Percentiles rank a stretch among this genome's conserved stretches.
phyloP scores from a whole-genome alignment of 768 basidiomycete species.

The Agrocybe praecox region DNA sequence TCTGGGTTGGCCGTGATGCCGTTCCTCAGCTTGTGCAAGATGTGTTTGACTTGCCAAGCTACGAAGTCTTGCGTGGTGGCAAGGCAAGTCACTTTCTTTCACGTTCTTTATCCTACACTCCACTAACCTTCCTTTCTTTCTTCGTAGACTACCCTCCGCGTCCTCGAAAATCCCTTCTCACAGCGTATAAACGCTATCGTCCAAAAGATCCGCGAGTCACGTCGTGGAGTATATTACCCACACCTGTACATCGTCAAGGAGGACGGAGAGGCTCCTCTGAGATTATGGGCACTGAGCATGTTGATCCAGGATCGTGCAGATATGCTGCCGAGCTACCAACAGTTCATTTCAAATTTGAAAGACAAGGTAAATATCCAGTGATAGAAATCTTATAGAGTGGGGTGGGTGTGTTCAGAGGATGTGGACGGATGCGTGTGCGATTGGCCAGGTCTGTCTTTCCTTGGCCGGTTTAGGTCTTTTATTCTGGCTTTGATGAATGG shows the following conservation, averaged over 20 bases:
- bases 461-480: not conserved
- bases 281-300: constrained; percentile 93
- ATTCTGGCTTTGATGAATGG: not conserved
- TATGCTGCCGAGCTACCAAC: constrained; percentile 93
- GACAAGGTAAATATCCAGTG: constrained; percentile 69
- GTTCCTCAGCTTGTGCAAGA: constrained; percentile 95
- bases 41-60: constrained; percentile 88
- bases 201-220: constrained; percentile 93
- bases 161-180: constrained; percentile 93
- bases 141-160: constrained; percentile 79
- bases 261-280: constrained; percentile 92
- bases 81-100: constrained; percentile 58
- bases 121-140: not conserved
- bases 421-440: not conserved
- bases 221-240: constrained; percentile 89
- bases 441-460: constrained; percentile 6
- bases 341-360: constrained; percentile 88
- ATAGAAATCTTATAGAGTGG: constrained; percentile 9
- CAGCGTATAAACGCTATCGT: constrained; percentile 93
- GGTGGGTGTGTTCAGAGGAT: not conserved
- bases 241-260: constrained; percentile 97
- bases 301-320: constrained; percentile 97
- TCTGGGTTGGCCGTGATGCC: constrained; percentile 98
- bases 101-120: not conserved
- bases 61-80: constrained; percentile 89